Conservation (phyloP, 768 basidiomycete genomes). For the Phallus indusiatus region DNA sequence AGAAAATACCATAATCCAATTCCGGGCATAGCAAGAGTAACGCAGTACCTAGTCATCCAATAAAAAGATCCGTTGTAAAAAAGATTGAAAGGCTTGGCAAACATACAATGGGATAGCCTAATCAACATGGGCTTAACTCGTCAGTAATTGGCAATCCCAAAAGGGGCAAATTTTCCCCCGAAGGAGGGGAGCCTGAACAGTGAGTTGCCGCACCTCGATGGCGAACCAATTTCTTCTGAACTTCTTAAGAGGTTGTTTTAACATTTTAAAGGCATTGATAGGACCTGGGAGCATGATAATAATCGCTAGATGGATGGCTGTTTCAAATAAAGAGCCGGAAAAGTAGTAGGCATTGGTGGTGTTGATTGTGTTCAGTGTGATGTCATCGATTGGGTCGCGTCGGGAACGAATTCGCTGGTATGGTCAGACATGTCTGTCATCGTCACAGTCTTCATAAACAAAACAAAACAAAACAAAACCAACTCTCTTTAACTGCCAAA, state of each 20-base stretch:
- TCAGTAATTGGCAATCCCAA: too few relatives aligned
- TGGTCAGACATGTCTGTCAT: too few relatives aligned
- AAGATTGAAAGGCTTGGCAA: background rate
- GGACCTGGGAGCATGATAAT: background rate
- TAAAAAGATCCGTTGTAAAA: background rate
- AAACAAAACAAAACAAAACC: background rate
- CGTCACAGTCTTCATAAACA: background rate
- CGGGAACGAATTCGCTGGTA: background rate
- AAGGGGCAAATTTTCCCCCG: conserved; percentile 5
- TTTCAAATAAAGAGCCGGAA: background rate
- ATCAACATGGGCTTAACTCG: background rate
- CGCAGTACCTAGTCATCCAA: conserved; percentile 28
- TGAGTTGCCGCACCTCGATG: conserved; percentile 47
- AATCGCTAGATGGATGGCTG: background rate
- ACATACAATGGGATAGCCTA: conserved; percentile 44
- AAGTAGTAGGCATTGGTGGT: too few relatives aligned
- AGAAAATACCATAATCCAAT: conserved; percentile 59
- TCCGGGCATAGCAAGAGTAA: conserved; percentile 35
- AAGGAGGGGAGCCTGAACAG: too few relatives aligned
- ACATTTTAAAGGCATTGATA: background rate
- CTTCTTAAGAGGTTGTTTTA: background rate
- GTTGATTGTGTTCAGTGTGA: too few relatives aligned
- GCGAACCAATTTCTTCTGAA: conserved; percentile 47
- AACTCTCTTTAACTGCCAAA: background rate
- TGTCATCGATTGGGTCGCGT: background rate